Conservation (phyloP, 345 rosid genomes). For the Corymbia maculata region DNA sequence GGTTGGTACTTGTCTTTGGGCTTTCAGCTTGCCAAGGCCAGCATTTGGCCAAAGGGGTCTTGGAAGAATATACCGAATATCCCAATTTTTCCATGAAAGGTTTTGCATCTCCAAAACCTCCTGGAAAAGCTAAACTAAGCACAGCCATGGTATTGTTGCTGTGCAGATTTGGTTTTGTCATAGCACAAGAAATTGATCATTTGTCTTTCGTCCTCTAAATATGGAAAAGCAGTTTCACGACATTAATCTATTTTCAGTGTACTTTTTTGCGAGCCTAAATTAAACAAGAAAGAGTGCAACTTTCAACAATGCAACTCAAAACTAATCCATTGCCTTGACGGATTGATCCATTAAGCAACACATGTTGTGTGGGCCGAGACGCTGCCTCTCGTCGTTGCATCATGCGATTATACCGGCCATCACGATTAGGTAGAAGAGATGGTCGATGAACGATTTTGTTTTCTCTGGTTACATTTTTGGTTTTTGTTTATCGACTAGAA, state of each 20-base stretch:
- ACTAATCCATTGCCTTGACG: not conserved
- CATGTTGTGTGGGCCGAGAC: not conserved
- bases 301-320: not conserved
- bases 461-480: not conserved
- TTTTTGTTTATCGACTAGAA: not conserved
- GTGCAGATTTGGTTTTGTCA: not conserved
- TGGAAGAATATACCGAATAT: accelerated
- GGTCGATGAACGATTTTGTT: not conserved
- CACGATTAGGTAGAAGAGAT: not conserved
- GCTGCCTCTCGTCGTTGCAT: not conserved
- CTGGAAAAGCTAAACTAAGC: not conserved
- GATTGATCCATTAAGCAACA: not conserved
- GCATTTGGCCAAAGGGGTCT: not conserved
- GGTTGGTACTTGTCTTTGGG: not conserved
- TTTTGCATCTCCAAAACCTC: not conserved
- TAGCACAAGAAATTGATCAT: not conserved
- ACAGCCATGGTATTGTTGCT: too few species aligned
- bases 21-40: not conserved
- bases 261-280: not conserved
- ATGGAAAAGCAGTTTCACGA: not conserved
- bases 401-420: not conserved
- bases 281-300: not conserved
- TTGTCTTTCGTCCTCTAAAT: not conserved
- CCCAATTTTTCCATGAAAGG: accelerated
- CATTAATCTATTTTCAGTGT: not conserved